Base-by-base conservation (phyloP, 345 rosid genomes). In the Physaria fendleri region DNA sequence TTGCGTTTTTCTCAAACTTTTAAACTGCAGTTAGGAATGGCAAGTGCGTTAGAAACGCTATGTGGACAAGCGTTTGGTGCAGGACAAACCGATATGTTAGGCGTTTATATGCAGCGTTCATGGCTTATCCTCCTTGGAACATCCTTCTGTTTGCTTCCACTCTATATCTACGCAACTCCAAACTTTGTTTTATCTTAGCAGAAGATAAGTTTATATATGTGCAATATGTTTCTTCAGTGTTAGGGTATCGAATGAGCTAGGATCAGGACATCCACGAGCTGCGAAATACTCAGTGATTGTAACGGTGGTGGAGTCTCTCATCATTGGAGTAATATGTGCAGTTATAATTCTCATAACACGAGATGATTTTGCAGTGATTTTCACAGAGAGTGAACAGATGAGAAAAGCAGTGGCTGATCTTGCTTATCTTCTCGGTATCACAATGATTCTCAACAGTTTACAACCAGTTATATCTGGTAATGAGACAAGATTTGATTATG, bases 11-110 rank as follows among this genome's bases (percentile, higher is more conserved):
- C 12, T 55, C 29, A 32, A 56, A 42, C 43, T 3, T 30, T 40
- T 3, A 42, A 45, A 7, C 3, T 53, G 32, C 81, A 92, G 99
- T 81, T 93, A 17, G 99, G 97, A 3, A 89, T 93, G 99, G 99
- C 85, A 16, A 93, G 99, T 72, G 97, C 99, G 20, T 62, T 87
- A 18, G 97, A 93, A 75, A 93, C 97, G 17, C 59, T 93, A 55
- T 93, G 97, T 12, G 95, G 99, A 10, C 99, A 93, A 54, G 97
- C 99, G 62, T 93, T 79, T 64, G 99, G 99, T 13, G 95, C 96
- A 7, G 99, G 97, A 20, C 92, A 87, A 69, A 28, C 69, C 27
- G 66, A 75, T 13, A 60, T 89, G 72, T 80, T 89, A 8, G 99
- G 99, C 3, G 85, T 93, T n/a, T 89, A 93, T 71, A 71, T 87